Conservation (phyloP, 2,329 filamentous ascomycete genomes). For the Coccinonectria pachysandricola region DNA sequence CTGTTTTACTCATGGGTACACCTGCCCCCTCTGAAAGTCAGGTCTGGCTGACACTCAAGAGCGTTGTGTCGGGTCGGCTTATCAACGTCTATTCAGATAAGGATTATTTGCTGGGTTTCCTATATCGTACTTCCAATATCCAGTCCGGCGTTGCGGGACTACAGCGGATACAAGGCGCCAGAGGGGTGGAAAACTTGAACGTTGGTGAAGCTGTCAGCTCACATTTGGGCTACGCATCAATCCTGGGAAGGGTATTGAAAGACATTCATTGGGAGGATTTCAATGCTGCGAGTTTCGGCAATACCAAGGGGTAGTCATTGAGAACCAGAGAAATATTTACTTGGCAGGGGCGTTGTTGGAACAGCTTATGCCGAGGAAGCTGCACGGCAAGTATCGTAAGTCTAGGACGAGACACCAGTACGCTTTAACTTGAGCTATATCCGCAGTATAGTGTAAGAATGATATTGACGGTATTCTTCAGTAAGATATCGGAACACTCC, state of each 20-base stretch:
- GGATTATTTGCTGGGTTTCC: slow-evolving; percentile 79
- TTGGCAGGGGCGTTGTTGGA: no score
- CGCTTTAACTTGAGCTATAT: no score
- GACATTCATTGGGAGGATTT: slow-evolving; percentile 61
- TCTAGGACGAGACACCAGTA: no score
- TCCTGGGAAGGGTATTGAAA: slow-evolving; percentile 56
- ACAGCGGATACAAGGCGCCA: slow-evolving; percentile 59
- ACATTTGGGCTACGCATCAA: slow-evolving; percentile 59
- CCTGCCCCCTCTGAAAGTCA: slow-evolving; percentile 62
- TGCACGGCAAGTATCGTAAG: no score
- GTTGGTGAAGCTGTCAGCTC: slow-evolving; percentile 55
- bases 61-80: slow-evolving; percentile 71
- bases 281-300: slow-evolving; percentile 15
- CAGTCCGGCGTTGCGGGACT: slow-evolving; percentile 79
- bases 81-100: slow-evolving; percentile 84
- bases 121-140: slow-evolving; percentile 74
- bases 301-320: slow-evolving; percentile 4
- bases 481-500: no score
- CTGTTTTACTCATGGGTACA: slow-evolving; percentile 73
- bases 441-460: no score
- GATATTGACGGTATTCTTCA: no score
- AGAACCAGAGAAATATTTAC: no score
- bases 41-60: slow-evolving; percentile 69
- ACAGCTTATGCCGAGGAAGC: no score
- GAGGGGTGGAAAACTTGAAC: slow-evolving; percentile 57